A percentile compares a stretch with the other conserved stretches of the same genome.
Conservation (phyloP, 2,329 filamentous ascomycete genomes). For the Stachybotrys elegans region DNA sequence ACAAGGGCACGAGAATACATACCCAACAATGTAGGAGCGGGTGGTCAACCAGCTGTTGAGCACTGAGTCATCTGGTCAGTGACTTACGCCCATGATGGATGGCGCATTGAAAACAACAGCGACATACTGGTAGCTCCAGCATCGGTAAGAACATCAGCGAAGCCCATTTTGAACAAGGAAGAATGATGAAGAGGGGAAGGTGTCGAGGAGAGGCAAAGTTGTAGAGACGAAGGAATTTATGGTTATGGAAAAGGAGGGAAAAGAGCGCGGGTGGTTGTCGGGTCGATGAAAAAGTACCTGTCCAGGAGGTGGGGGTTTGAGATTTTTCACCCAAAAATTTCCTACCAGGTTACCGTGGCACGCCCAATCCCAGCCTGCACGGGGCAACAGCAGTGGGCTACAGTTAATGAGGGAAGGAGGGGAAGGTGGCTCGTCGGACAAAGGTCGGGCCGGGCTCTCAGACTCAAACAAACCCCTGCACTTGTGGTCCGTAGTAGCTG, state of each 20-base stretch:
- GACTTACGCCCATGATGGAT: conserved; percentile 20
- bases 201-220: conserved; percentile 19
- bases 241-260: conserved; percentile 22
- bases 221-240: conserved; percentile 22
- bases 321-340: conserved; percentile 30
- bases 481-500: too few species aligned
- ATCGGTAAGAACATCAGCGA: conserved; percentile 63
- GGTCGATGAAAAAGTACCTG: conserved; percentile 31
- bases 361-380: too few species aligned
- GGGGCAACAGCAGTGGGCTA: conserved; percentile 8
- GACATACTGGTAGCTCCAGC: conserved; percentile 49
- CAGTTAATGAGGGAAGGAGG: conserved; percentile 5
- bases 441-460: conserved; percentile 13
- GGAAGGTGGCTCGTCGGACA: conserved; percentile 13
- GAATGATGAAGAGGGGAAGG: conserved; percentile 16
- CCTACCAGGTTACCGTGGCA: conserved; percentile 17
- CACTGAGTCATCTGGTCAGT: conserved; percentile 42
- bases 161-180: conserved; percentile 54
- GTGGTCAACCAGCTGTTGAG: conserved; percentile 70
- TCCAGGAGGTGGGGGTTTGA: conserved; percentile 36
- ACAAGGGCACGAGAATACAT: conserved; percentile 35
- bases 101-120: conserved; percentile 18
- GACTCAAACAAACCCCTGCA: too few species aligned
- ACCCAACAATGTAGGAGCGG: conserved; percentile 80
- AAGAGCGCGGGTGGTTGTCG: conserved; percentile 25